Conservation (phyloP, 2,329 filamentous ascomycete species). For the Phoma sp. region DNA sequence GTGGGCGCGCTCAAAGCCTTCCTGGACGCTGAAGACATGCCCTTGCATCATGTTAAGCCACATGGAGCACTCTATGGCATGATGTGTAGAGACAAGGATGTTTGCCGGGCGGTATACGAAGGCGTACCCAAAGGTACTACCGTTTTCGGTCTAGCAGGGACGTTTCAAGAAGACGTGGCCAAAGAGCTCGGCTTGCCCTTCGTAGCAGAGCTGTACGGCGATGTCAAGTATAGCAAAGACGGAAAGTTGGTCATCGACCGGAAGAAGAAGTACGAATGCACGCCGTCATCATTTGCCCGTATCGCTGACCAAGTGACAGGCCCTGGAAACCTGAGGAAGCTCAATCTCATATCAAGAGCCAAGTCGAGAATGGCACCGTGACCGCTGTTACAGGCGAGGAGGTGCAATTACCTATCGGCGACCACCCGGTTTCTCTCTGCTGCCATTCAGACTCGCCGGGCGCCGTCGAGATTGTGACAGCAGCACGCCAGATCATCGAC, state of each 20-base stretch:
- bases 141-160: constrained; percentile 63
- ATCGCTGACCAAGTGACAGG: constrained; percentile 23
- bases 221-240: constrained; percentile 62
- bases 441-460: constrained; percentile 55
- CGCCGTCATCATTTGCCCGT: neutral
- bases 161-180: constrained; percentile 61
- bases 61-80: constrained; percentile 67
- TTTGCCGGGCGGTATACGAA: constrained; percentile 60
- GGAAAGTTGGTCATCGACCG: constrained; percentile 62
- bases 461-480: constrained; percentile 52
- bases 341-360: constrained; percentile 49
- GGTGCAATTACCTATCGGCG: constrained; percentile 49
- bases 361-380: constrained; percentile 50
- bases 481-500: constrained; percentile 51
- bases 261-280: constrained; percentile 58
- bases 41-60: constrained; percentile 67
- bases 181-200: constrained; percentile 61
- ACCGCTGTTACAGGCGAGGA: constrained; percentile 52
- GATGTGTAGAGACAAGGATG: constrained; percentile 60
- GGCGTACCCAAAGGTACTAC: constrained; percentile 58
- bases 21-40: constrained; percentile 62
- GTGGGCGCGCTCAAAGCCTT: constrained; percentile 68
- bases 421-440: constrained; percentile 53
- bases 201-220: constrained; percentile 61
- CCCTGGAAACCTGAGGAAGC: constrained; percentile 53